Conservation (phyloP, 176 grass and related monocot species). For the Musa troglodytarum region DNA sequence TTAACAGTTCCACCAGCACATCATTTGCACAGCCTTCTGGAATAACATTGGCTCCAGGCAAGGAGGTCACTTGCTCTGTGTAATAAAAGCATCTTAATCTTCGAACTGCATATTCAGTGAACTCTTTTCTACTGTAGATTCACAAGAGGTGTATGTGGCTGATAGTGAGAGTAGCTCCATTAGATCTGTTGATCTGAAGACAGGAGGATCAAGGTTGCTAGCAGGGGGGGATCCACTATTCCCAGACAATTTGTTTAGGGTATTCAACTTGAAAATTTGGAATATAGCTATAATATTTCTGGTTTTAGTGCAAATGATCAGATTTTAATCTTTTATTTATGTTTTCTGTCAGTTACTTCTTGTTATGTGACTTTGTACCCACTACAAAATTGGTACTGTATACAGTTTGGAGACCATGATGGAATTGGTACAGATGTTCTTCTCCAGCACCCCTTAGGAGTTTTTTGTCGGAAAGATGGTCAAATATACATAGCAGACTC, state of each 20-base stretch:
- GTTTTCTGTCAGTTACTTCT: not conserved
- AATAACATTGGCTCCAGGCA: conserved; percentile 72
- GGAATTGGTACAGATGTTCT: conserved; percentile 66
- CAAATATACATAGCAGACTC: conserved; percentile 93
- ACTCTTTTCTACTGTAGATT: conserved; percentile 34
- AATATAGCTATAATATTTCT: not conserved
- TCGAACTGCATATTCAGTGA: not conserved
- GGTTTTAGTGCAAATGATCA: not conserved
- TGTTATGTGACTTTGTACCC: not conserved
- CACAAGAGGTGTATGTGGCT: conserved; percentile 69
- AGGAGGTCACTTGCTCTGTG: conserved; percentile 1
- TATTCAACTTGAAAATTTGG: conserved; percentile 21
- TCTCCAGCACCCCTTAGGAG: conserved; percentile 83
- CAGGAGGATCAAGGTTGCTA: conserved; percentile 79
- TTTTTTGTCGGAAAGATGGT: conserved; percentile 60
- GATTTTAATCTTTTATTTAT: conserved; percentile 18
- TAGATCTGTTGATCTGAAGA: conserved; percentile 80
- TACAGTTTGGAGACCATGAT: conserved; percentile 93
- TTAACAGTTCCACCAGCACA: conserved; percentile 50
- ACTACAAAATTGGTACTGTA: not conserved
- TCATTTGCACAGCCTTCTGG: conserved; percentile 96
- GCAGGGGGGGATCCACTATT: conserved; percentile 83
- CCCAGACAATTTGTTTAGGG: conserved; percentile 96
- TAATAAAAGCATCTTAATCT: not conserved
- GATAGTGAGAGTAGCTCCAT: conserved; percentile 99